A percentile compares a stretch with the other conserved stretches of the same genome.
Evolutionary conservation across 768 basidiomycete species (phyloP).

Genomic region (Panaeolus papilionaceus): DNA sequence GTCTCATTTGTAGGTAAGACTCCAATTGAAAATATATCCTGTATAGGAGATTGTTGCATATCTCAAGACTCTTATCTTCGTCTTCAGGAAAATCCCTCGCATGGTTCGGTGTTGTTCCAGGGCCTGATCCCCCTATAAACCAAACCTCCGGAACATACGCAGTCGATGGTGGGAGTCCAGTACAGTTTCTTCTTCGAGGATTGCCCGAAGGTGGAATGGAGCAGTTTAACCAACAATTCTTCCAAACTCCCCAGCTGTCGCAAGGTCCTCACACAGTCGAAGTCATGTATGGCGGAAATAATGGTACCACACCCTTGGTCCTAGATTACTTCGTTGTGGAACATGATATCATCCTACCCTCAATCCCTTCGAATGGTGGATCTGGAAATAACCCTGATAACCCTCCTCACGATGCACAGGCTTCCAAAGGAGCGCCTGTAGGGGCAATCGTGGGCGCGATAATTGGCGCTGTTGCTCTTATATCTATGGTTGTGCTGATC

Average conservation of each 20-base stretch:
- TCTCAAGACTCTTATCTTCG: background rate
- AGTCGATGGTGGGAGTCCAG: slow-evolving; percentile 28
- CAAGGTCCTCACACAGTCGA: slow-evolving; percentile 30
- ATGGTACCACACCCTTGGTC: slow-evolving; percentile 28
- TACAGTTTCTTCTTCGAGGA: slow-evolving; percentile 23
- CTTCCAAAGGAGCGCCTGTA: background rate
- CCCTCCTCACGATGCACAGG: background rate
- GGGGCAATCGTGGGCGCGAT: slow-evolving; percentile 16
- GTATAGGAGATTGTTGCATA: no score
- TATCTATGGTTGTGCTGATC: background rate
- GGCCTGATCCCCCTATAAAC: slow-evolving; percentile 22
- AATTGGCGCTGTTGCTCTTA: background rate
- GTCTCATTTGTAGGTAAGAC: slow-evolving; percentile 16
- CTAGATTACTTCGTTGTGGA: slow-evolving; percentile 25
- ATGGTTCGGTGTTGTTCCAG: slow-evolving; percentile 33
- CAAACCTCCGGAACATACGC: slow-evolving; percentile 28
- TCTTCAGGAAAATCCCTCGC: slow-evolving; percentile 28
- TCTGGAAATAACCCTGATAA: background rate
- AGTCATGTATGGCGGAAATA: slow-evolving; percentile 29
- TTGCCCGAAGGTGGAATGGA: slow-evolving; percentile 18
- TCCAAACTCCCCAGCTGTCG: slow-evolving; percentile 28
- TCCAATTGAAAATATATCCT: no score
- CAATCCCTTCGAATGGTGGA: background rate
- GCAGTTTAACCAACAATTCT: slow-evolving; percentile 29
- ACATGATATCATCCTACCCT: background rate